Conservation (phyloP, 495 filamentous ascomycete genomes). For the Stereocaulon alpinum region DNA sequence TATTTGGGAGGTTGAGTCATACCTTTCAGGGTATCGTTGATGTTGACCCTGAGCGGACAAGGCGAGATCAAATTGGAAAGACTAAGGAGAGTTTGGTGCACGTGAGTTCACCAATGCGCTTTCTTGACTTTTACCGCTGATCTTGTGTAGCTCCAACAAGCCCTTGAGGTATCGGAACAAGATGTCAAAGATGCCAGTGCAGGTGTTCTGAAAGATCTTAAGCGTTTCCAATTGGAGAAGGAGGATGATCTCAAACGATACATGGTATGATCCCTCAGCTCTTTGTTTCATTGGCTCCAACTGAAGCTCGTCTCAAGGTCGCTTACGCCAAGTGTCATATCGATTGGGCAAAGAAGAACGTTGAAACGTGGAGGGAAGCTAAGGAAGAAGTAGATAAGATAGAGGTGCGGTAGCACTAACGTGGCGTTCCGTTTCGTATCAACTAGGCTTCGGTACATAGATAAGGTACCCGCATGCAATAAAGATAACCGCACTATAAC, state of each 20-base stretch:
- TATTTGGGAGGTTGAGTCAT: slow-evolving; percentile 91
- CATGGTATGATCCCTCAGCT: slow-evolving; percentile 58
- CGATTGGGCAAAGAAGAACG: slow-evolving; percentile 96
- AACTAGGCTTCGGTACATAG: slow-evolving; percentile 5
- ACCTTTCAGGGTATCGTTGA: slow-evolving; percentile 94
- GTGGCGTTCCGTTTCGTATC: slow-evolving; percentile 7
- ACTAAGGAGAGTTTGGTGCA: slow-evolving; percentile 65
- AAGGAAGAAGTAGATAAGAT: slow-evolving; percentile 90
- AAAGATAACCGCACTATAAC: background rate
- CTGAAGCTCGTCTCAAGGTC: slow-evolving; percentile 42
- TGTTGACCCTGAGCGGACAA: slow-evolving; percentile 84
- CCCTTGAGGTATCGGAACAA: slow-evolving; percentile 70
- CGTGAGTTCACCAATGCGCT: slow-evolving; percentile 28
- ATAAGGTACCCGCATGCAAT: background rate
- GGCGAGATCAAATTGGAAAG: slow-evolving; percentile 89
- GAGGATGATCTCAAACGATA: slow-evolving; percentile 88
- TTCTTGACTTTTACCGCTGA: slow-evolving; percentile 10
- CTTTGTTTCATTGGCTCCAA: background rate
- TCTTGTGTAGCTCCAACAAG: slow-evolving; percentile 63
- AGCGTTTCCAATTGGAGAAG: slow-evolving; percentile 87
- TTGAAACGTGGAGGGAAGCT: slow-evolving; percentile 93
- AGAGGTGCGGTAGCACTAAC: slow-evolving; percentile 37
- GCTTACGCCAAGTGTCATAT: slow-evolving; percentile 90
- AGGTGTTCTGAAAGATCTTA: slow-evolving; percentile 77
- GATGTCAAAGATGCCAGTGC: slow-evolving; percentile 86